Conservation (phyloP, 164 flowering plant genomes). For the Paratinospora sagittata region DNA sequence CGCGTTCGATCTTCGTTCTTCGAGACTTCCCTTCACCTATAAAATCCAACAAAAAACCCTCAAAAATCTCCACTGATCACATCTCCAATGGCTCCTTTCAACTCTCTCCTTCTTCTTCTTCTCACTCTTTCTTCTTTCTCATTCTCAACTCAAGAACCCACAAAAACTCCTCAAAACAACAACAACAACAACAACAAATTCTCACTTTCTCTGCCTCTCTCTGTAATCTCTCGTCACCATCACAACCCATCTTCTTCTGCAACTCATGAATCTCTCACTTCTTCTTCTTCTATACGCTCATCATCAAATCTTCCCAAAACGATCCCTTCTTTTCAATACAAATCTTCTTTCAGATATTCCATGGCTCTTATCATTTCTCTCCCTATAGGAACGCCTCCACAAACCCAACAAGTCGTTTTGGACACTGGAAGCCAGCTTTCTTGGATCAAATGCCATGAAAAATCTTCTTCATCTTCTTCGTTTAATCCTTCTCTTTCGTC, state of each 20-base stretch:
- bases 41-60: neutral
- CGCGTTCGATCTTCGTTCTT: constrained; percentile 8
- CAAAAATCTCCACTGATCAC: neutral
- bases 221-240: constrained; percentile 9
- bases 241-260: neutral
- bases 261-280: neutral
- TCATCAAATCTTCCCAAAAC: neutral
- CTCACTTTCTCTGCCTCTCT: constrained; percentile 34
- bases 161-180: neutral
- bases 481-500: constrained; percentile 78
- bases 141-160: constrained; percentile 12
- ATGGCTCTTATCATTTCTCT: constrained; percentile 58
- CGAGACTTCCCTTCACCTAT: too few relatives aligned
- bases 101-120: constrained; percentile 8
- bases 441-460: constrained; percentile 62
- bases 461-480: constrained; percentile 28
- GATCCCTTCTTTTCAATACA: constrained; percentile 18
- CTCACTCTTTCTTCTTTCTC: constrained; percentile 8
- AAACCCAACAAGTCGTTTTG: constrained; percentile 58
- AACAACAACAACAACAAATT: too few relatives aligned
- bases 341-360: constrained; percentile 44
- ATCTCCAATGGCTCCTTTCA: constrained; percentile 15
- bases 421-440: constrained; percentile 88
- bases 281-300: constrained; percentile 16
- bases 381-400: constrained; percentile 80